Evolutionary conservation across 148 eudicot species (phyloP).

Genomic region (Amaranthus cruentus): DNA sequence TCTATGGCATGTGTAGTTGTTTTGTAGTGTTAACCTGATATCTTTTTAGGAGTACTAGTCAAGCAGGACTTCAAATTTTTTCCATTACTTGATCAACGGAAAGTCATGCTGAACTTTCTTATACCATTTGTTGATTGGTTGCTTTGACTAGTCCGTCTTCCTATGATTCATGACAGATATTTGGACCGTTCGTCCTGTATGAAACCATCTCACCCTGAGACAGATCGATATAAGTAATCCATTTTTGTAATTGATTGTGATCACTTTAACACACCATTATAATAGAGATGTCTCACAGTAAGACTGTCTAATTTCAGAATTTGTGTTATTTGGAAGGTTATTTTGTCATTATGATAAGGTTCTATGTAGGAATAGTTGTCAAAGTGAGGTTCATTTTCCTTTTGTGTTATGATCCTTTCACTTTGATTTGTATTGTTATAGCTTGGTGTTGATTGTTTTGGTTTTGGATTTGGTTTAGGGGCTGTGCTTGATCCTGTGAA

Average conservation of each 20-base stretch:
- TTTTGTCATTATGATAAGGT: slow-evolving; percentile 7
- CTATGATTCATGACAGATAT: not conserved
- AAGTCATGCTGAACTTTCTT: slow-evolving; percentile 11
- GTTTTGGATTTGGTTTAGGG: slow-evolving; percentile 35
- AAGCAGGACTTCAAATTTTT: not conserved
- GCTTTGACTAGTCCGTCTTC: slow-evolving; percentile 11
- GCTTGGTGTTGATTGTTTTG: not conserved
- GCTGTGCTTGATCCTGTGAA: slow-evolving; percentile 51
- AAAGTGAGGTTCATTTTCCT: not conserved
- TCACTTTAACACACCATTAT: too few relatives aligned
- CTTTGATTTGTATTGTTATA: not conserved
- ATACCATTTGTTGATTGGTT: too few relatives aligned
- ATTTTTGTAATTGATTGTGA: too few relatives aligned
- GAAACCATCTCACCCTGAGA: too few relatives aligned
- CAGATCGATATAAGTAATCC: too few relatives aligned
- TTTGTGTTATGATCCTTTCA: not conserved
- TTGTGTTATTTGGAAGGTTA: not conserved
- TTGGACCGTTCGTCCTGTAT: not conserved
- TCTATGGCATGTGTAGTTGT: not conserved
- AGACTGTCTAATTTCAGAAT: too few relatives aligned
- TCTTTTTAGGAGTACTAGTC: not conserved
- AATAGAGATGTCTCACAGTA: too few relatives aligned
- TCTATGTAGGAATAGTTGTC: not conserved
- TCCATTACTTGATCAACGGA: slow-evolving; percentile 8
- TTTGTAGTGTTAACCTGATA: not conserved